phyloP scores from a whole-genome alignment of 1,139 yeast genomes.

The Sugiyamaella pinicola region DNA sequence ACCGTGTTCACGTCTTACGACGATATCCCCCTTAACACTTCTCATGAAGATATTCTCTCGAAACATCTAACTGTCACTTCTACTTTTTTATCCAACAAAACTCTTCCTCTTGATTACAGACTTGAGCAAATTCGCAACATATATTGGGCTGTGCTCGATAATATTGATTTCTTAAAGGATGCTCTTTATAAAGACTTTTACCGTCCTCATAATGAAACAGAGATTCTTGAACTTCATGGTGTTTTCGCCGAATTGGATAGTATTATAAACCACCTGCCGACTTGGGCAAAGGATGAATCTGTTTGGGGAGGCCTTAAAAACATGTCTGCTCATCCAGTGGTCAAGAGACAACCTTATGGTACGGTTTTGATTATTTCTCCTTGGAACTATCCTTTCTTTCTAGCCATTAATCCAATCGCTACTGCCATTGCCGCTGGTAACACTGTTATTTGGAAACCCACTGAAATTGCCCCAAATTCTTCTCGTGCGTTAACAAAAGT shows the following conservation, averaged over 20 bases:
- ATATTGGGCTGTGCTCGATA: constrained; percentile 65
- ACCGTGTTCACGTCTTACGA: constrained; percentile 17
- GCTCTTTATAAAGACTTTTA: constrained; percentile 70
- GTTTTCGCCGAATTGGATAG: constrained; percentile 59
- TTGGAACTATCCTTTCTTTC: constrained; percentile 79
- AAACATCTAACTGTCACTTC: constrained; percentile 49
- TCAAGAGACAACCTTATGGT: constrained; percentile 75
- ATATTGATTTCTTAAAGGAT: constrained; percentile 54
- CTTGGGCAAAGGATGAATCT: constrained; percentile 61
- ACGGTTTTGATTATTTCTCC: constrained; percentile 77
- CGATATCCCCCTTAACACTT: constrained; percentile 43
- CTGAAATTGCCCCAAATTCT: constrained; percentile 71
- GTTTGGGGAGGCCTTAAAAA: constrained; percentile 52
- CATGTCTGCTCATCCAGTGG: constrained; percentile 50
- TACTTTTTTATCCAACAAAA: constrained; percentile 53
- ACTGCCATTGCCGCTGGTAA: constrained; percentile 92
- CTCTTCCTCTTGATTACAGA: constrained; percentile 59
- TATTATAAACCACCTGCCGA: constrained; percentile 60
- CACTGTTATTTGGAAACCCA: constrained; percentile 75
- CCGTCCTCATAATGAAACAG: constrained; percentile 63
- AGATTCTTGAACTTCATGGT: constrained; percentile 57
- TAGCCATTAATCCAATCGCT: constrained; percentile 66
- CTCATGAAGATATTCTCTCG: constrained; percentile 52
- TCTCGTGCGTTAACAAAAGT: constrained; percentile 58
- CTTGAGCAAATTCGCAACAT: constrained; percentile 67